Evolutionary conservation across 805 yeast genomes (phyloP), one percentile per base, ranked within the genome.

Genomic region (Ogataea zsoltii): DNA sequence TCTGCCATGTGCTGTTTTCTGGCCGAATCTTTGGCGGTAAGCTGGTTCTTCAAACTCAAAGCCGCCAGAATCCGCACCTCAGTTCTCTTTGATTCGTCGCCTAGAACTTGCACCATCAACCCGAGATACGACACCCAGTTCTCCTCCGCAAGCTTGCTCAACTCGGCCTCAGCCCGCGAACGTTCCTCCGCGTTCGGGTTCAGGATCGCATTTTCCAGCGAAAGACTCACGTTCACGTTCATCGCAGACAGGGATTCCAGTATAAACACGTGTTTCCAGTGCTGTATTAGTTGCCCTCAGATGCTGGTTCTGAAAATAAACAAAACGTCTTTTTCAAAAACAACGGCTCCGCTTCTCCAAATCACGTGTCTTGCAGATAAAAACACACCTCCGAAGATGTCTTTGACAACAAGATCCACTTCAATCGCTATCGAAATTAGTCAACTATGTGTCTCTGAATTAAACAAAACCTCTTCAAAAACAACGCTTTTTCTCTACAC

Each of bases 21-120:
- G n/a, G 68, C 67, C 3, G 73, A 55, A 60, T 88, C 95, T 62
- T 91, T 92, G 13, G 97, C 82, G 6, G 88, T 81, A 58, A 92
- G 75, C 70, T 88, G 88, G 69, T 92, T 92, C 72, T 92, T 92
- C 60, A 89, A 72, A 16, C 85, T 85, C 51, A 92, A 72, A 33
- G 94, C 96, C 3, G 99, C 96, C 63, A 94, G 77, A 76, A 90
- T 88, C 61, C 98, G 78, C 38, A 90, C 94, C 68, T 92, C 97
- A 5, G 83, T 69, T 57, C 77, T 79, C 45, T 78, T 79, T 7
- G 70, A 62, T 35, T 79, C 84, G 61, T 83, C 82, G 18, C 83
- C 85, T 50, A 94, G 73, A 18, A 85, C 86, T 51, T 80, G 79
- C 31, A 88, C 80, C 64, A 91, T 77, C 56, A 81, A 71, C 33